A percentile compares a stretch with the other conserved stretches of the same genome.
phyloP scores from a whole-genome alignment of 139 green algal genomes.

The Yamagishiella unicocca region DNA sequence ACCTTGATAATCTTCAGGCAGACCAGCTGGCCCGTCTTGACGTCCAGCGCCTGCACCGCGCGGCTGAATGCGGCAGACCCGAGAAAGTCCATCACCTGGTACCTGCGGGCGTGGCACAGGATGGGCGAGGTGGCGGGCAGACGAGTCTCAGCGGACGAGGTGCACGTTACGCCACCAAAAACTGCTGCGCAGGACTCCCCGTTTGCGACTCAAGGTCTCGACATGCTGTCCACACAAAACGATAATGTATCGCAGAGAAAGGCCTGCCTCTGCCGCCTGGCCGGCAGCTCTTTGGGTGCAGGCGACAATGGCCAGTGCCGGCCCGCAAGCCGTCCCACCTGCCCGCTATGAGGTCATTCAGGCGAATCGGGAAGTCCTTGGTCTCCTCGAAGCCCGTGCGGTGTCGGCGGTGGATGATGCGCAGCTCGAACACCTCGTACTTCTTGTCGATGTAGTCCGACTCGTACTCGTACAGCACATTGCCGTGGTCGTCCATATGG shows the following conservation, averaged over 20 bases:
- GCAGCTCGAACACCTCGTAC: conserved; percentile 87
- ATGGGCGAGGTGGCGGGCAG: too few relatives aligned
- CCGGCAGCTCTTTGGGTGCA: too few relatives aligned
- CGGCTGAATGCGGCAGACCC: conserved; percentile 94
- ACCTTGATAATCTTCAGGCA: conserved; percentile 98
- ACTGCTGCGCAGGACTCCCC: too few relatives aligned
- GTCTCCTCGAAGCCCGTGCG: conserved; percentile 94
- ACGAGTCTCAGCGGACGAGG: too few relatives aligned
- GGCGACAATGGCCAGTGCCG: too few relatives aligned
- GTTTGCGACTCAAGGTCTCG: too few relatives aligned
- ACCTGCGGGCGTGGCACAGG: too few relatives aligned
- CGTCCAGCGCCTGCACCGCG: conserved; percentile 94
- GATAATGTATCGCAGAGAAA: too few relatives aligned
- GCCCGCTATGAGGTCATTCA: conserved; percentile 91
- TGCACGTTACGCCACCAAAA: too few relatives aligned
- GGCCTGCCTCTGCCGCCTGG: too few relatives aligned
- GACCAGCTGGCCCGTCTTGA: conserved; percentile 88
- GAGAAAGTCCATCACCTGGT: conserved; percentile 91
- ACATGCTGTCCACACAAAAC: too few relatives aligned
- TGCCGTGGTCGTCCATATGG: conserved; percentile 47
- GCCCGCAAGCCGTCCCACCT: conserved; percentile 73
- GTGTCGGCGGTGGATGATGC: conserved; percentile 78
- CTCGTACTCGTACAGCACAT: conserved; percentile 63
- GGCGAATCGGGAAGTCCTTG: conserved; percentile 90
- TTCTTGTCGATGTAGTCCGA: conserved; percentile 63